These are phyloP conservation scores for Russula emetica DNA, from an alignment of 768 basidiomycete genomes.

Conservation along the genomic window DNA sequence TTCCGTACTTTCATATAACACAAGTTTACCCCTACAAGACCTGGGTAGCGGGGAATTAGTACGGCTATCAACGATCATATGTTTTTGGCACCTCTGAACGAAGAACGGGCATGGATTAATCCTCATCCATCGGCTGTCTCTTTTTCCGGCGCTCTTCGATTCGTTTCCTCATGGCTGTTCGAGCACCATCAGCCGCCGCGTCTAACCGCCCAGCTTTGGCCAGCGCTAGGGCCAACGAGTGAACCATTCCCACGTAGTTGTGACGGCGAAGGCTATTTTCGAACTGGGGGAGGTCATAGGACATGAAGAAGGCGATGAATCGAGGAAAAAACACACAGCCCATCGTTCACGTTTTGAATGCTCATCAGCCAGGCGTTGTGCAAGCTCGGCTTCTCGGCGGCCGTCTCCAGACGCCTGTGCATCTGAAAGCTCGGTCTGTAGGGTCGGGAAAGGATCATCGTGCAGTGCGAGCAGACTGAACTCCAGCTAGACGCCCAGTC, in stretches of 20 bases:
- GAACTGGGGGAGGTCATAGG: slow-evolving; percentile 46
- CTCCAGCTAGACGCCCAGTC: slow-evolving; percentile 54
- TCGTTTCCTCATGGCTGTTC: slow-evolving; percentile 43
- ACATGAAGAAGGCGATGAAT: slow-evolving; percentile 3
- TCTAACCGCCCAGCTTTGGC: slow-evolving; percentile 66
- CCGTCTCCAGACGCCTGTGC: slow-evolving; percentile 36
- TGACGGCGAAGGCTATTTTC: slow-evolving; percentile 85
- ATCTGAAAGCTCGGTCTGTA: slow-evolving; percentile 58
- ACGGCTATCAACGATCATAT: slow-evolving; percentile 2
- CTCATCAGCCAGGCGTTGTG: slow-evolving; percentile 58
- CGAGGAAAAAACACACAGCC: slow-evolving; percentile 53
- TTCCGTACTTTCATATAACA: slow-evolving; percentile 15
- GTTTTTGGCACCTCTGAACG: slow-evolving; percentile 8
- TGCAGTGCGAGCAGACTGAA: slow-evolving; percentile 89
- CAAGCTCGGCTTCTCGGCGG: slow-evolving; percentile 44
- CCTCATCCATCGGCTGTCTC: slow-evolving; percentile 44
- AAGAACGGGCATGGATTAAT: slow-evolving; percentile 29
- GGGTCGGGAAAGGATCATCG: slow-evolving; percentile 68
- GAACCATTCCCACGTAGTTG: slow-evolving; percentile 80
- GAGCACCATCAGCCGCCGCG: slow-evolving; percentile 45
- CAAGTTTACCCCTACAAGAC: slow-evolving; percentile 11
- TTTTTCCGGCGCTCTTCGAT: slow-evolving; percentile 40
- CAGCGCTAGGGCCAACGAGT: slow-evolving; percentile 66
- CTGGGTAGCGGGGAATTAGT: slow-evolving; percentile 5
- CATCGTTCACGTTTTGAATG: slow-evolving; percentile 73